Base-by-base conservation (phyloP, 495 filamentous ascomycete genomes). In the Articulospora tetracladia region DNA sequence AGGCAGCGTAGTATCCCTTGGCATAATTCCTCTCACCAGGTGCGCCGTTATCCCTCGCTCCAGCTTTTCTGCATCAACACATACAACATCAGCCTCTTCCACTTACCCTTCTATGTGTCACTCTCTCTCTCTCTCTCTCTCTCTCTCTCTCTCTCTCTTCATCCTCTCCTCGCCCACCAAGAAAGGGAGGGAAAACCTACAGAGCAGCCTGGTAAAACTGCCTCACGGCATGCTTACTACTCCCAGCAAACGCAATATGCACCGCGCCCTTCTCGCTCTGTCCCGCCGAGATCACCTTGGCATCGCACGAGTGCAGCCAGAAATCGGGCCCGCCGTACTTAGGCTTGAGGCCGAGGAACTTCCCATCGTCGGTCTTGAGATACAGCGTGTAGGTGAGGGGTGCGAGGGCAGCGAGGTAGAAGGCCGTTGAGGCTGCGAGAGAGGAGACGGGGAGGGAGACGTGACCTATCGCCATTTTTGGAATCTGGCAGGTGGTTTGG, bases 1-100 rank as follows among this genome's bases (percentile, higher is more conserved):
- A 83, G 4, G 78, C 76, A 1, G 68, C 79, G 64, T 77, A 81
- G 58, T 79, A 83, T 19, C 69, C 69, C 25, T 71, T 68, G 19
- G 64, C 56, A 66, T 74, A 80, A 12, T 65, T 28, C 54, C 81
- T 70, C 24, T 74, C 20, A 1, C 79, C 80, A 0, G 80, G 80
- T 58, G 58, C 32, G 1, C 80, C 79, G 66, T 83, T 80, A 61
- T 67, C 62, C 20, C 51, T 74, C 4, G 70, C 79, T 0, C 80
- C 79, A n/a, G 75, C 75, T 26, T 72, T 72, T 24, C 71, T 74
- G 34, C 41, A n/a, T n/a, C n/a, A n/a, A 60, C 50, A 28, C 25
- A 11, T 6, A 23, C 36, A 26, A n/a, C 23, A 28, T 44, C 17
- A 57, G 55, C 55, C 10, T 8, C 26, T 17, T 17, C 34, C 23